phyloP scores from a whole-genome alignment of 106 monocot genomes.

The Dendrobium nobile region DNA sequence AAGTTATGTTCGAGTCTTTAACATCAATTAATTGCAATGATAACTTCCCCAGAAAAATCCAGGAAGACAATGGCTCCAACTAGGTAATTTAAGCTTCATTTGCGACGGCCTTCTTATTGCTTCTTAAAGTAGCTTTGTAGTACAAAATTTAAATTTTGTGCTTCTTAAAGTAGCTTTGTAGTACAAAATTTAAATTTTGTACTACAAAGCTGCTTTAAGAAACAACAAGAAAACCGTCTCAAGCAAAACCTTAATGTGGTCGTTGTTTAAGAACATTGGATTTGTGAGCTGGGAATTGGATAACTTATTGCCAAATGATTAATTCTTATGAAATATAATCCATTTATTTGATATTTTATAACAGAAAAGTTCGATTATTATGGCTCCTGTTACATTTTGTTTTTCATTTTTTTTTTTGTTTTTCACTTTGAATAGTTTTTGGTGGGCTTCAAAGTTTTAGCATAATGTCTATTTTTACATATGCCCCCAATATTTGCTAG shows the following conservation, averaged over 20 bases:
- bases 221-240: too few relatives aligned
- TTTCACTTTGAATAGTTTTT: too few relatives aligned
- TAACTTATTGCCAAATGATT: not conserved
- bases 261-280: not conserved
- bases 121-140: too few relatives aligned
- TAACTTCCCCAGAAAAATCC: not conserved
- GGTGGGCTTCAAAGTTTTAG: too few relatives aligned
- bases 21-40: not conserved
- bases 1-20: not conserved
- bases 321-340: not conserved
- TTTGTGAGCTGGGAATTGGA: not conserved
- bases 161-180: too few relatives aligned
- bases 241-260: not conserved
- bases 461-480: too few relatives aligned
- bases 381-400: not conserved
- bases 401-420: too few relatives aligned
- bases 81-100: not conserved
- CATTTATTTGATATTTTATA: constrained; percentile 1
- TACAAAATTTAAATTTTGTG: too few relatives aligned
- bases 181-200: too few relatives aligned
- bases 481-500: too few relatives aligned
- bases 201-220: too few relatives aligned
- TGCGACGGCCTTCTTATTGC: too few relatives aligned
- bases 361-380: not conserved
- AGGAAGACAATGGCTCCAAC: not conserved